Evolutionary conservation across 1,139 yeast genomes (phyloP).

Genomic region (Geotrichum histeridarum): DNA sequence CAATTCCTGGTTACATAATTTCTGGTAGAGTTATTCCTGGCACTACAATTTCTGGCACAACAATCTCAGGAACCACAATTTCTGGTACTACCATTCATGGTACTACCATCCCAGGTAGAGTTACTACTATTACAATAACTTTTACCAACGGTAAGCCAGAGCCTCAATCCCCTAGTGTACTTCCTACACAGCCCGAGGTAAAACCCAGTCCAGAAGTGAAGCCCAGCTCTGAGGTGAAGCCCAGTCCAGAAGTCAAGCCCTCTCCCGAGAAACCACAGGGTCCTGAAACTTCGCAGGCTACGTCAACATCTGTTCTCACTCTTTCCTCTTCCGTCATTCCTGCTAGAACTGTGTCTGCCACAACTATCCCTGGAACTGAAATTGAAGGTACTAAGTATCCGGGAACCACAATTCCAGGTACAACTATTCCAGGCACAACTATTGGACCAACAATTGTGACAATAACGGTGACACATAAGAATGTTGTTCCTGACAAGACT

Average conservation of each 20-base stretch:
- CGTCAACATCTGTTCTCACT: background rate
- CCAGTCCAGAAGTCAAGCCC: too few relatives aligned
- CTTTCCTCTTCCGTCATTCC: constrained; percentile 19
- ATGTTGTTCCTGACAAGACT: background rate
- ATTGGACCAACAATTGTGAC: constrained; percentile 19
- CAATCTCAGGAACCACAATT: constrained; percentile 13
- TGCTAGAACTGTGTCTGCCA: constrained; percentile 18
- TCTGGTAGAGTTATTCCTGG: constrained; percentile 21
- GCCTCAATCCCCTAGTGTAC: too few relatives aligned
- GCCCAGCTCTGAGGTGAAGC: too few relatives aligned
- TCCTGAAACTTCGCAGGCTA: background rate
- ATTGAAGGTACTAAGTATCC: constrained; percentile 18
- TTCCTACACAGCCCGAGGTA: too few relatives aligned
- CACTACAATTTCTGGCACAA: constrained; percentile 23
- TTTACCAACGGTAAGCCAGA: constrained; percentile 5
- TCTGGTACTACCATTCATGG: constrained; percentile 23
- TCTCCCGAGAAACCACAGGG: background rate
- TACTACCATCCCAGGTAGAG: constrained; percentile 18
- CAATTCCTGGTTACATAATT: constrained; percentile 16
- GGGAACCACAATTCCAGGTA: constrained; percentile 20
- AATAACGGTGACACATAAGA: constrained; percentile 19
- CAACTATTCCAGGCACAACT: constrained; percentile 23
- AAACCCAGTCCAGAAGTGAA: too few relatives aligned
- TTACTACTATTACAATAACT: constrained; percentile 22
- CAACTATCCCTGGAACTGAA: constrained; percentile 18